Base-by-base conservation (phyloP, 768 basidiomycete species). In the Russula brevipes region DNA sequence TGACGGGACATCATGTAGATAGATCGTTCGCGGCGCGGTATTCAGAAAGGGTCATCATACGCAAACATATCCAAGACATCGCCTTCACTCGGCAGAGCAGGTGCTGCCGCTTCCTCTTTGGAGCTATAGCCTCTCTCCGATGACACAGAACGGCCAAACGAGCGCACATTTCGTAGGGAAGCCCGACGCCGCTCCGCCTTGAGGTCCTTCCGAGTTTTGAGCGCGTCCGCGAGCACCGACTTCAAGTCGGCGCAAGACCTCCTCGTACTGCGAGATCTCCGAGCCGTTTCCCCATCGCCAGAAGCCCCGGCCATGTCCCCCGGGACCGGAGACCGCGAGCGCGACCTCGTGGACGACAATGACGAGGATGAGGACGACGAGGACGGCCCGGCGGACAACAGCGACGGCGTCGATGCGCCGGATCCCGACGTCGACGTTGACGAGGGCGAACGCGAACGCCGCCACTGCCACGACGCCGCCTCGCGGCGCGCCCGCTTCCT, bases 61-160 rank as follows among this genome's bases (percentile, higher is more conserved):
- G 63, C 54, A 42, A 64, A 64, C 59, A 64, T 50, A 44, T 64
- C 63, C 59, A 64, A 56, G 17, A 56, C 58, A 56, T 64, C 63
- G 41, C 54, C 54, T 7, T 64, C 63, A 14, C 63, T 64, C 16
- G 47, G 47, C 24, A 56, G 47, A 38, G 54, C 19, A 12, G 42
- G 4, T 0, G 4, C 14, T 30, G 6, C 30, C 9, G 31, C 39
- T 17, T 55, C 58, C 10, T 44, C 58, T 7, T 44, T 46, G 19
- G 45, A 10, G 16, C 44, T 52, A 52, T 53, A 33, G 7, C 36
- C 44, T 1, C 19, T 24, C 46, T 46, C 52, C 16, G 17, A 33
- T 24, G 57, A 50, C 11, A 3, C 17, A 12, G 41, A 39, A 19
- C 35, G 33, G 2, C n/a, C 41, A 2, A 10, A 42, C 2, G 14